Evolutionary conservation across 345 rosid genomes (phyloP), one percentile per base, ranked within the genome.

Genomic region (Toxicodendron radicans): DNA sequence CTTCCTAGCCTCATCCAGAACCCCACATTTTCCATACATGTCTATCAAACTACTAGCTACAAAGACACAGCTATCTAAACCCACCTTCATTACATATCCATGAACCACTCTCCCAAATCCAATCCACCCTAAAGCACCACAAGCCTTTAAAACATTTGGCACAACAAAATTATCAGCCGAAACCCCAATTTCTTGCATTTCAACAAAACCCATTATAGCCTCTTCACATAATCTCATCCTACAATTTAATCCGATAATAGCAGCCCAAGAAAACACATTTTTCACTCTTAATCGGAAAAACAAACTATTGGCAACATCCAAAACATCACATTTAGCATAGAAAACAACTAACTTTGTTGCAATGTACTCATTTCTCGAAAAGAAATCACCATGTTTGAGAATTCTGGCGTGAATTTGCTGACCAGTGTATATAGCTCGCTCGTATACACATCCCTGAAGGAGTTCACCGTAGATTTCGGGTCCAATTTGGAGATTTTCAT

Each of bases 251-350:
- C 97, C 94, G 58, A 89, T 83, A n/a, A 90, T 73, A 23, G 98
- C 94, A 58, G 97, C 97, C 95, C 98, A 94, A 13, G 97, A 88
- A 68, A 88, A 93, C 71, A 84, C 90, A 74, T 87, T 94, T 23
- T 79, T 75, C 32, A 80, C 72, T 75, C 80, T 78, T 75, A 87
- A 64, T 65, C 81, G 83, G n/a, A 70, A 27, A 77, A 91, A 90
- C 63, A 86, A 77, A 56, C 6, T 13, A 71, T 75, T 77, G 11
- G 95, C 85, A 56, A 69, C 75, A 23, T 87, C 90, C 6, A 78
- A 70, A 76, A 75, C 81, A 68, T 80, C 87, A 49, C 95, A 90
- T 65, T 87, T 91, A 9, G 95, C 83, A 72, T 90, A 88, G 68
- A 90, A 88, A 57, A 87, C 80, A n/a, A 93, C 73, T 30, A 91